phyloP scores from a whole-genome alignment of 1,284 basidiomycete genomes.

The Cystobasidiaceae sp. region DNA sequence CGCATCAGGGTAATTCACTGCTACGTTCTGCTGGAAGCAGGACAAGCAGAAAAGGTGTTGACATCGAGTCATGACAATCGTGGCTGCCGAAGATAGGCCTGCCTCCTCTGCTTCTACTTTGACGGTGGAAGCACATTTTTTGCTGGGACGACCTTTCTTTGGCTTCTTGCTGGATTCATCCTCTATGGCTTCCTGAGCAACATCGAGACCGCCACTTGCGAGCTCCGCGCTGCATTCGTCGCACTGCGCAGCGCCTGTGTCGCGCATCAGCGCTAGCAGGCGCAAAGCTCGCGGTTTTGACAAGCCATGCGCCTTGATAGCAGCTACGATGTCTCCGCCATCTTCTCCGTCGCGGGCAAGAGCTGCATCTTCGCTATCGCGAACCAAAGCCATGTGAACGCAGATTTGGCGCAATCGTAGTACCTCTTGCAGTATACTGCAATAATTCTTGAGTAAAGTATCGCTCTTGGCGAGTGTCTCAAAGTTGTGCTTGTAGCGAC shows the following conservation, averaged over 20 bases:
- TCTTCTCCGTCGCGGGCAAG: conserved; percentile 51
- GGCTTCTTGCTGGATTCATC: conserved; percentile 53
- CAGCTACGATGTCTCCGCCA: conserved; percentile 54
- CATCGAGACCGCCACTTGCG: conserved; percentile 18
- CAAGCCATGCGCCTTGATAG: conserved; percentile 76
- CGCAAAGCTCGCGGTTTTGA: conserved; percentile 66
- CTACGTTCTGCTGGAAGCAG: conserved; percentile 61
- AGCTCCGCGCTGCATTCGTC: conserved; percentile 79
- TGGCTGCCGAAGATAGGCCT: conserved; percentile 58
- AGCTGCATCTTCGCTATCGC: conserved; percentile 48
- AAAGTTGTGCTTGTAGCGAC: conserved; percentile 84
- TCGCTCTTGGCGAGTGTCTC: conserved; percentile 79
- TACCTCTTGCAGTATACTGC: conserved; percentile 93
- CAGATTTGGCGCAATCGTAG: conserved; percentile 93
- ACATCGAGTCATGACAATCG: conserved; percentile 77
- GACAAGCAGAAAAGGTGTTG: conserved; percentile 88
- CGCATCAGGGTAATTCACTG: conserved; percentile 55
- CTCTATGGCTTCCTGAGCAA: conserved; percentile 30
- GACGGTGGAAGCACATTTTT: conserved; percentile 46
- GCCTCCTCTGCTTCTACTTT: conserved; percentile 51
- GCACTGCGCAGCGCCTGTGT: conserved; percentile 80
- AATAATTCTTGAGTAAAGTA: conserved; percentile 93
- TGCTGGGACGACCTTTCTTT: conserved; percentile 41
- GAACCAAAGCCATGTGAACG: conserved; percentile 87
- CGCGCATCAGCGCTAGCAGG: conserved; percentile 73